phyloP scores from a whole-genome alignment of 257 asterid species.

The Solanum habrochaites region DNA sequence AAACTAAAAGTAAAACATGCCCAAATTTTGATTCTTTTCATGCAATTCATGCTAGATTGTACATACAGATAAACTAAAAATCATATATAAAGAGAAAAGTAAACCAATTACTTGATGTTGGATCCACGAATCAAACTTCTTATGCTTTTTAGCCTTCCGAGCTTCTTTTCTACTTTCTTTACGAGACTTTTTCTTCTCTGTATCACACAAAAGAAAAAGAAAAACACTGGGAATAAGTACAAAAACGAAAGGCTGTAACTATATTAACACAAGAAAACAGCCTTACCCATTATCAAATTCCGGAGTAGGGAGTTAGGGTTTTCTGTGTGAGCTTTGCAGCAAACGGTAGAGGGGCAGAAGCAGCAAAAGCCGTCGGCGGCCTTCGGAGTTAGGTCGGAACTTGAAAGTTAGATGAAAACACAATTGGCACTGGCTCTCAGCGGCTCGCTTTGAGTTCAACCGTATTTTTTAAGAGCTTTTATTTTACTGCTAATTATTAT shows the following conservation, averaged over 20 bases:
- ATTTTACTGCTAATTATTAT: no score
- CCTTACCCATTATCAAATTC: neutral
- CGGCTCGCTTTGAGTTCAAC: no score
- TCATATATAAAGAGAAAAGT: neutral
- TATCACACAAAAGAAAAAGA: neutral
- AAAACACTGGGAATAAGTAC: neutral
- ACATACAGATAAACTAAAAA: neutral
- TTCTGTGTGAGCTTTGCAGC: neutral
- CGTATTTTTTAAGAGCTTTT: no score
- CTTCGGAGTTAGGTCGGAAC: no score
- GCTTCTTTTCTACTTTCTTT: slow-evolving; percentile 60
- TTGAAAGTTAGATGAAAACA: no score
- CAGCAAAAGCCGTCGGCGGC: neutral
- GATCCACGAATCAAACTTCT: slow-evolving; percentile 60
- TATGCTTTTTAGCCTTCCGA: slow-evolving; percentile 35
- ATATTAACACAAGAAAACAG: neutral
- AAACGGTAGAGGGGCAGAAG: neutral
- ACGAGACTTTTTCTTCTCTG: slow-evolving; percentile 23
- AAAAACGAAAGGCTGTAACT: neutral
- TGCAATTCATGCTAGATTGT: neutral
- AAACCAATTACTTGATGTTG: slow-evolving; percentile 17
- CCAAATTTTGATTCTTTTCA: neutral
- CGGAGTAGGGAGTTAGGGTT: neutral
- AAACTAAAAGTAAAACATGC: neutral
- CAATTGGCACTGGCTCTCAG: no score